Percentiles rank a stretch among this genome's conserved stretches.
Evolutionary conservation across 331 rosid species (phyloP).

Genomic region (Rhamnella rubrinervis): DNA sequence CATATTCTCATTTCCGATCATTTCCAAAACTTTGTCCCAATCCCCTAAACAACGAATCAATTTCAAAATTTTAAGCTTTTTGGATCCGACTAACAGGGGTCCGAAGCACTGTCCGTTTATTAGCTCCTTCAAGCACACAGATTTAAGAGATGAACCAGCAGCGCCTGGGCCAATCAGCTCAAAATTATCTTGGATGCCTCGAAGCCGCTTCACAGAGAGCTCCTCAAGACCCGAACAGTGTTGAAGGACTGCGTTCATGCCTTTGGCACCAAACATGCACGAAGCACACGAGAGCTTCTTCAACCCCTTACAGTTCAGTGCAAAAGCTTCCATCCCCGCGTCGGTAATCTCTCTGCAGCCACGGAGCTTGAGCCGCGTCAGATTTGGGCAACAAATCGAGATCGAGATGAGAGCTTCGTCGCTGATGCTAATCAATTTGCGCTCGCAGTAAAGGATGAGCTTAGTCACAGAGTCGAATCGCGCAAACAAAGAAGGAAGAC

Average conservation of each 20-base stretch:
- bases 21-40: constrained; percentile 67
- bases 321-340: constrained; percentile 53
- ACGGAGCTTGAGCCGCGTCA: constrained; percentile 70
- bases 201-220: constrained; percentile 75
- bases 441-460: constrained; percentile 68
- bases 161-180: constrained; percentile 41
- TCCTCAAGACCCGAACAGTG: constrained; percentile 59
- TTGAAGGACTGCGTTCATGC: constrained; percentile 57
- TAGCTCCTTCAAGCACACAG: constrained; percentile 67
- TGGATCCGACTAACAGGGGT: constrained; percentile 60
- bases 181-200: constrained; percentile 46
- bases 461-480: constrained; percentile 75
- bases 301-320: constrained; percentile 51
- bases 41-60: constrained; percentile 69
- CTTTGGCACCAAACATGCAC: constrained; percentile 60
- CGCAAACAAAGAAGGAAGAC: constrained; percentile 47
- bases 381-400: constrained; percentile 59
- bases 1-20: constrained; percentile 34
- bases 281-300: constrained; percentile 75
- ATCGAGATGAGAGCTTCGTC: constrained; percentile 60
- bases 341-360: constrained; percentile 70
- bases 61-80: constrained; percentile 58
- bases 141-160: constrained; percentile 51
- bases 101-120: constrained; percentile 59
- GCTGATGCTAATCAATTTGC: constrained; percentile 54